Evolutionary conservation across 179 eudicot species (phyloP).

Genomic region (Beta lomatogona): DNA sequence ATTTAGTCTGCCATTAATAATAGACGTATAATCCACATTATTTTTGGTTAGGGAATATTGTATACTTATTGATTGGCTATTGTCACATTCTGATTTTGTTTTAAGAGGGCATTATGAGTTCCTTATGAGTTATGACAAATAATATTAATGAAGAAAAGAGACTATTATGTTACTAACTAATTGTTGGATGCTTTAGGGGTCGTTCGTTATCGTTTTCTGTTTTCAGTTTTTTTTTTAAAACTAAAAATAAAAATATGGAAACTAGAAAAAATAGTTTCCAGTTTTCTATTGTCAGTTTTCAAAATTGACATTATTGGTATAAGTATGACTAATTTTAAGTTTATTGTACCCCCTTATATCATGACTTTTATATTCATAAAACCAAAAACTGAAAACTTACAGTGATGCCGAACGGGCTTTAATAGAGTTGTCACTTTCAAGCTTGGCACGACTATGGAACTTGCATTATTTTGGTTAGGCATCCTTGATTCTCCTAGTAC

Average conservation of each 20-base stretch:
- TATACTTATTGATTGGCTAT: neutral
- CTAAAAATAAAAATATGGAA: no score
- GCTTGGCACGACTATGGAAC: neutral
- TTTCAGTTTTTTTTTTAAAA: no score
- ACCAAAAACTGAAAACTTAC: no score
- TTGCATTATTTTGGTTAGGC: constrained; percentile 3
- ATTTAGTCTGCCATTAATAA: neutral
- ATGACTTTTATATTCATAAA: no score
- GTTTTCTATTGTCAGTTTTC: no score
- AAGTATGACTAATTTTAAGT: no score
- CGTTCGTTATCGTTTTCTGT: no score
- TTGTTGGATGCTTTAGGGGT: constrained; percentile 11
- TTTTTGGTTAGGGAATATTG: neutral
- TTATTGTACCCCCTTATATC: no score
- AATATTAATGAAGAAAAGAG: neutral
- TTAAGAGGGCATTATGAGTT: no score
- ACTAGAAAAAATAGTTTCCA: no score
- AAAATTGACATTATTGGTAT: no score
- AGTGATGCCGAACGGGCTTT: no score
- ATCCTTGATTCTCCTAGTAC: neutral
- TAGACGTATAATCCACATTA: neutral
- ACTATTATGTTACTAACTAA: neutral
- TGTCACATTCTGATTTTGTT: neutral
- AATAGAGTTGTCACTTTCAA: constrained; percentile 8
- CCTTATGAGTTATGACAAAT: neutral